Base-by-base conservation (phyloP, 2,329 filamentous ascomycete species). In the Metarhizium rileyi region DNA sequence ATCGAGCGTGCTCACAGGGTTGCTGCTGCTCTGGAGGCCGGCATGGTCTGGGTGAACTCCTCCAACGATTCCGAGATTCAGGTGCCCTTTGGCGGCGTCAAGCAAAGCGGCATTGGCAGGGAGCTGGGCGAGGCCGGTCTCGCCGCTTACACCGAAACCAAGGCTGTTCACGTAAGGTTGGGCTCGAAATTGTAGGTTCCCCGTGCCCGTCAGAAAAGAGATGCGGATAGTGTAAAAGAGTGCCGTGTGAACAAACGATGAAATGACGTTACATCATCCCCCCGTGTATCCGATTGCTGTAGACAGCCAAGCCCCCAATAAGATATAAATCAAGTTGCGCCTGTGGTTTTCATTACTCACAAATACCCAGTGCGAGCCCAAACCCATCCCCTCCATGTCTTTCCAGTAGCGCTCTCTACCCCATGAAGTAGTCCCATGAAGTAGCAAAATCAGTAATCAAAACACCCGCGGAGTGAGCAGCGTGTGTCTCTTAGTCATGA, bases 1-100 rank as follows among this genome's bases (percentile, higher is more conserved):
- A 69, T 84, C 46, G 72, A 69, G 49, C 64, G 66, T 26, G 67
- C 71, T 3, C 73, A 76, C 54, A 67, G 68, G 12, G 68, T 74
- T 0, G 71, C 77, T 4, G 74, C 75, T 52, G 73, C 74, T 16
- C 77, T 85, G 47, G 77, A 84, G 61, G 73, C 79, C 1, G 81
- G 81, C 27, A 75, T 74, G 70, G 72, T 76, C 12, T 76, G 72
- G 73, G 69, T 77, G 52, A 77, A 77, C 57, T 70, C 67, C 0
- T 70, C 66, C 5, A 71, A 73, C 38, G 70, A 74, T 40, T 69
- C 64, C 0, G 70, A 74, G 23, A 63, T 69, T 49, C 59, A 69
- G 3, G 64, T 74, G 30, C 71, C 71, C 0, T 74, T 74, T 50
- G 71, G 71, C 5, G 71, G 71, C 3, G 66, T 73, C 10, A 74